Evolutionary conservation across 2,329 filamentous ascomycete species (phyloP).

Genomic region (Colletotrichum sp.): DNA sequence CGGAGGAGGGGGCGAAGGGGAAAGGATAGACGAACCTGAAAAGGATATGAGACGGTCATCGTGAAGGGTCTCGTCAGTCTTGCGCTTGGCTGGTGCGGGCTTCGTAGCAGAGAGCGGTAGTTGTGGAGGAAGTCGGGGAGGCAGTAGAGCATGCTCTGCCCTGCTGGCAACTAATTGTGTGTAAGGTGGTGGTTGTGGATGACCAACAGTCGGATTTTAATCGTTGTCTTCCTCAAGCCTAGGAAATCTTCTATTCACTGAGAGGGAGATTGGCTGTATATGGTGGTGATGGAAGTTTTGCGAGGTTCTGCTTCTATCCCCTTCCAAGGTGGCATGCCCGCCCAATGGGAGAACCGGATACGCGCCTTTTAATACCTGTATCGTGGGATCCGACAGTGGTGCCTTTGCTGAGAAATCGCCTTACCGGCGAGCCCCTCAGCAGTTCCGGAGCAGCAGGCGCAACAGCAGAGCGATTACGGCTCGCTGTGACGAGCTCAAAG

Average conservation of each 20-base stretch:
- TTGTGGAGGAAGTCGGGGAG: conserved; percentile 20
- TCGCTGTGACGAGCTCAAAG: not conserved
- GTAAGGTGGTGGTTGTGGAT: not conserved
- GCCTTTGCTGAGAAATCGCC: conserved; percentile 42
- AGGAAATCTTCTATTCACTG: not conserved
- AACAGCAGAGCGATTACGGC: not conserved
- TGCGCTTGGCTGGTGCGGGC: not conserved
- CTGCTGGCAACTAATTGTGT: not conserved
- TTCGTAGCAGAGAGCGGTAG: conserved; percentile 17
- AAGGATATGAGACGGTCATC: conserved; percentile 28
- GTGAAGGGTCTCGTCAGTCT: conserved; percentile 13
- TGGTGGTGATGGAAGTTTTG: not conserved
- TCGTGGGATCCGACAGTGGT: not conserved
- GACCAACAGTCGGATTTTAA: not conserved
- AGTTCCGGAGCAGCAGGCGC: not conserved
- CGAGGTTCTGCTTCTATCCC: not conserved
- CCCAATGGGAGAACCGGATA: not conserved
- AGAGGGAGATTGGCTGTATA: not conserved
- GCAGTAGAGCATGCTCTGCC: conserved; percentile 19
- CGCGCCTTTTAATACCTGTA: conserved; percentile 12
- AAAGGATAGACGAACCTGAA: conserved; percentile 23
- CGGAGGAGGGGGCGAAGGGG: not conserved
- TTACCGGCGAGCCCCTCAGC: not conserved
- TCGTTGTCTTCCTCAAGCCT: not conserved
- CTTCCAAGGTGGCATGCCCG: not conserved